Conservation (phyloP, 495 filamentous ascomycete genomes). For the Talaromyces stipitatus region DNA sequence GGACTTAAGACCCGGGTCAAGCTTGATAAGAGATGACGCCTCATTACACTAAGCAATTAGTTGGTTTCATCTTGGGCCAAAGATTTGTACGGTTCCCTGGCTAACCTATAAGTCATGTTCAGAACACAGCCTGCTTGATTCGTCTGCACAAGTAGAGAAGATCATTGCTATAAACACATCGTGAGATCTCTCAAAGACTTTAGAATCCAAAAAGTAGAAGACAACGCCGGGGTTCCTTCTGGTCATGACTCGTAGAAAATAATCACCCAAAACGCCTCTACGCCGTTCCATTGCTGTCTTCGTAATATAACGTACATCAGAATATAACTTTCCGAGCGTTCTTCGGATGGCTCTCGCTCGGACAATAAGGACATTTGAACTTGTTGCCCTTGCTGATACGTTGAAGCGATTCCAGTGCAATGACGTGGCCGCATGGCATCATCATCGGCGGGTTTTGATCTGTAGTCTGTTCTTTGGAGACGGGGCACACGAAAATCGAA, state of each 20-base stretch:
- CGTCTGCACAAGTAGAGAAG: neutral
- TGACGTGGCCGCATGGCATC: constrained; percentile 93
- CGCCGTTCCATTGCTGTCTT: neutral
- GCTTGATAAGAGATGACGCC: neutral
- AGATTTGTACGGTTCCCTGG: neutral
- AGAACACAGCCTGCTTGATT: neutral
- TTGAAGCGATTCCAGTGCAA: constrained; percentile 74
- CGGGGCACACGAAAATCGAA: constrained; percentile 94
- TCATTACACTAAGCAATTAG: neutral
- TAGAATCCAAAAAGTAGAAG: neutral
- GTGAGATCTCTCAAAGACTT: neutral
- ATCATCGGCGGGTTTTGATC: constrained; percentile 95
- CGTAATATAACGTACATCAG: constrained; percentile 22
- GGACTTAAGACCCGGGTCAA: neutral
- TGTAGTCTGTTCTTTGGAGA: constrained; percentile 91
- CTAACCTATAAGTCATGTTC: neutral
- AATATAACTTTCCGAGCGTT: constrained; percentile 68
- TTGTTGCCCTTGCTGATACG: constrained; percentile 66
- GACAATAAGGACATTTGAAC: constrained; percentile 97
- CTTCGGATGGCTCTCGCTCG: constrained; percentile 65
- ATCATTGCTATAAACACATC: neutral
- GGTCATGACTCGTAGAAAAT: neutral
- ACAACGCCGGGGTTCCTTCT: neutral
- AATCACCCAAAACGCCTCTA: neutral
- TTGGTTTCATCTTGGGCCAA: neutral